phyloP scores from a whole-genome alignment of 495 filamentous ascomycete species.

The Penicillium subrubescens region DNA sequence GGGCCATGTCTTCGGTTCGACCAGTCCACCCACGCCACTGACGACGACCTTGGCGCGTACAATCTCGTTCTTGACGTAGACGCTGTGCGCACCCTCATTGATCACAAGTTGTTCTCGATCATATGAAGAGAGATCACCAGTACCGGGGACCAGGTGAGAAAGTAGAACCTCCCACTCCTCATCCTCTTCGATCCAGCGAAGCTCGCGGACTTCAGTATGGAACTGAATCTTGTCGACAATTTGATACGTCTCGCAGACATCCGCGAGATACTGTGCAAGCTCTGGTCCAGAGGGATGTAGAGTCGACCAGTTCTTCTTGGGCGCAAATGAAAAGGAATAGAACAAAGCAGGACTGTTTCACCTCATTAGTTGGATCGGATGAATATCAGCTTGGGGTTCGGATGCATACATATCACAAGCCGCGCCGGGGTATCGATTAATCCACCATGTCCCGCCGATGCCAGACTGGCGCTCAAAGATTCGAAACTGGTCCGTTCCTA shows the following conservation, averaged over 20 bases:
- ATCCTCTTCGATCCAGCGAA: conserved; percentile 50
- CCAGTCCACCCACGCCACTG: conserved; percentile 56
- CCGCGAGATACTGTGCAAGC: conserved; percentile 59
- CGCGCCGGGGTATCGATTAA: conserved; percentile 67
- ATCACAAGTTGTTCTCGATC: conserved; percentile 33
- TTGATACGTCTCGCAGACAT: conserved; percentile 58
- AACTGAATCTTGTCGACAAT: conserved; percentile 63
- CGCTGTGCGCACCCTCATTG: conserved; percentile 37
- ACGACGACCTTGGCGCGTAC: conserved; percentile 59
- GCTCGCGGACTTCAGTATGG: conserved; percentile 53
- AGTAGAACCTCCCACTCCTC: conserved; percentile 60
- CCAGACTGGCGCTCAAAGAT: conserved; percentile 64
- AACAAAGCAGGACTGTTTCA: conserved; percentile 52
- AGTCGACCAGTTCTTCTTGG: conserved; percentile 59
- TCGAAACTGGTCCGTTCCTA: conserved; percentile 63
- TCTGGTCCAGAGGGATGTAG: conserved; percentile 58
- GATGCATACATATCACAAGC: conserved; percentile 51
- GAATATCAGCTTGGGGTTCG: conserved; percentile 12
- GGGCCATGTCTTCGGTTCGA: conserved; percentile 54
- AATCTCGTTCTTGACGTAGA: conserved; percentile 45
- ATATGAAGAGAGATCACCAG: conserved; percentile 48
- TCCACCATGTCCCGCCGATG: conserved; percentile 70
- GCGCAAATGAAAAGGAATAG: conserved; percentile 65
- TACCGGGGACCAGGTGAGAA: conserved; percentile 48
- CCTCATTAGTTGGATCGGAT: conserved; percentile 3